A percentile compares a stretch with the other conserved stretches of the same genome.
Conservation (phyloP, 2,329 filamentous ascomycete genomes). For the Westerdykella ornata region DNA sequence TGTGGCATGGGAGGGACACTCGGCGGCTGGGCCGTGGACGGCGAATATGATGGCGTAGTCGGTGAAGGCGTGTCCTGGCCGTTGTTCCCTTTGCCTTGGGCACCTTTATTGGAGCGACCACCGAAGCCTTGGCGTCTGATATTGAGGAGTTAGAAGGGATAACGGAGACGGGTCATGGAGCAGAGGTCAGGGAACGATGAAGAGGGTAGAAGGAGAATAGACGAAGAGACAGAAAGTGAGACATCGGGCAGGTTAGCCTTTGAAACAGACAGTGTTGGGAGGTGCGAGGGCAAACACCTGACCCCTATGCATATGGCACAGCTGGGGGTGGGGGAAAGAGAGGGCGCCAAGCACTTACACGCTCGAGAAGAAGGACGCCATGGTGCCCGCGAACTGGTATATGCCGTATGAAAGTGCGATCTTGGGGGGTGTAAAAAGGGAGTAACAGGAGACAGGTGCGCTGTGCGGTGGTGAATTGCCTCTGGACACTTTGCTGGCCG, state of each 20-base stretch:
- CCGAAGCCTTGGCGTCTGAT: conserved; percentile 39
- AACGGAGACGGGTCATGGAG: conserved; percentile 6
- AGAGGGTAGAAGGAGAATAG: not conserved
- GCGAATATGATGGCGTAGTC: conserved; percentile 26
- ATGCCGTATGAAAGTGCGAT: not conserved
- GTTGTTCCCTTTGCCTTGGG: conserved; percentile 34
- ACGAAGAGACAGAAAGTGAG: conserved; percentile 13
- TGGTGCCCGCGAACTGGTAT: conserved; percentile 9
- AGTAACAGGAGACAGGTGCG: conserved; percentile 3
- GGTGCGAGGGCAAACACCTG: conserved; percentile 15
- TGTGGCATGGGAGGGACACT: conserved; percentile 20
- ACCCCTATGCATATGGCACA: conserved; percentile 17
- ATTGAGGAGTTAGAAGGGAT: conserved; percentile 16
- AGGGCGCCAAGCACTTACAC: conserved; percentile 38
- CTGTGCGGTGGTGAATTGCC: conserved; percentile 24
- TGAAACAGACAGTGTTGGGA: conserved; percentile 26
- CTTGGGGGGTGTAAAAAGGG: not conserved
- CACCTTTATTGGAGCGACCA: conserved; percentile 39
- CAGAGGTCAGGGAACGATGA: conserved; percentile 1
- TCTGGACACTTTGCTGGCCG: conserved; percentile 12
- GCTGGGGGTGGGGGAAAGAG: conserved; percentile 19
- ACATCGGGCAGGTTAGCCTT: conserved; percentile 19
- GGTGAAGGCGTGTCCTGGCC: conserved; percentile 31
- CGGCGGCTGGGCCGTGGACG: conserved; percentile 28
- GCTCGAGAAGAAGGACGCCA: conserved; percentile 40